A percentile compares a stretch with the other conserved stretches of the same genome.
Conservation (phyloP, 306 rosid genomes). For the Nissolia schottii region DNA sequence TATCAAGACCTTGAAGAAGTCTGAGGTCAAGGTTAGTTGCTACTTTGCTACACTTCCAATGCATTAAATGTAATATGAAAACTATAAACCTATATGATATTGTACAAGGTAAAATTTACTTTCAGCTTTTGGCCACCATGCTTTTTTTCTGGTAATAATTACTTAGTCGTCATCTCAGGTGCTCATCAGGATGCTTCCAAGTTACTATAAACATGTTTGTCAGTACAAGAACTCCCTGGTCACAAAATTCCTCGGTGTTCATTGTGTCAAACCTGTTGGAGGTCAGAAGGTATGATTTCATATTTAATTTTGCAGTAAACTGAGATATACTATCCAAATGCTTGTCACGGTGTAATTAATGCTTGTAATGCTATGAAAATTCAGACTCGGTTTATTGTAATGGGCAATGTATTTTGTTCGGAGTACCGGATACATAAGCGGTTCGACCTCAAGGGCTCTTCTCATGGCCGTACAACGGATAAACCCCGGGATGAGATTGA, state of each 20-base stretch:
- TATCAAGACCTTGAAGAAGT: constrained; percentile 54
- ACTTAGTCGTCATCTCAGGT: constrained; percentile 40
- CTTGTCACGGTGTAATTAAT: neutral
- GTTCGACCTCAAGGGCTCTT: constrained; percentile 57
- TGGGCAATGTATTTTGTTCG: constrained; percentile 56
- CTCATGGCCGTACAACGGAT: constrained; percentile 47
- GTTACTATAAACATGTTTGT: constrained; percentile 45
- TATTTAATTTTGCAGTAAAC: neutral
- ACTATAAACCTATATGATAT: neutral
- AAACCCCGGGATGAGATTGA: constrained; percentile 47
- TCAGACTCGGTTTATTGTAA: constrained; percentile 49
- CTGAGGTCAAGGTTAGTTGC: constrained; percentile 55
- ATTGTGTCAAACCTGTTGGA: constrained; percentile 53
- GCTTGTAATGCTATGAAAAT: constrained; percentile 6
- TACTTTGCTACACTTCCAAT: constrained; percentile 10
- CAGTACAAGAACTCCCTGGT: constrained; percentile 50
- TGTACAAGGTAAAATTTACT: constrained; percentile 13
- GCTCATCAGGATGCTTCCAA: constrained; percentile 53
- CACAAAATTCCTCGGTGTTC: constrained; percentile 52
- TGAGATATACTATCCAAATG: neutral
- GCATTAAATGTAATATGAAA: constrained; percentile 13
- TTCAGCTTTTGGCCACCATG: constrained; percentile 18
- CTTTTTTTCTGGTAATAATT: constrained; percentile 13
- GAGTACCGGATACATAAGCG: constrained; percentile 51
- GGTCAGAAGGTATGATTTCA: constrained; percentile 43